Conservation (phyloP, 306 rosid genomes). For the Datisca glomerata region DNA sequence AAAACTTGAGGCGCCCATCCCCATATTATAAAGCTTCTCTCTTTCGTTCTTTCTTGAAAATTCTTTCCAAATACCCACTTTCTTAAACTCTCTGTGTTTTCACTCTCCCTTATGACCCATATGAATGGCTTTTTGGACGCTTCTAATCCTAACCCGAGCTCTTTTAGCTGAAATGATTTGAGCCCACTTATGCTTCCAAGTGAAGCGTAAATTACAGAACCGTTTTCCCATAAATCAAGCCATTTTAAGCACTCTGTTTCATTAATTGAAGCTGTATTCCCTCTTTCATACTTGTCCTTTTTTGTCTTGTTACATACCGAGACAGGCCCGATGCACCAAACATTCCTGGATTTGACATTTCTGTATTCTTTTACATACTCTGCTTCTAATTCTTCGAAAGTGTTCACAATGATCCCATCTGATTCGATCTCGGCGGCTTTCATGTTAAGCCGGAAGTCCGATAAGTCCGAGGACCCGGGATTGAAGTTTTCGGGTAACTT, state of each 20-base stretch:
- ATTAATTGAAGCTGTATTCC: conserved; percentile 23
- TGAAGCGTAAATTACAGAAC: conserved; percentile 42
- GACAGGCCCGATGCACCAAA: conserved; percentile 33
- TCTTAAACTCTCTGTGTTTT: conserved; percentile 18
- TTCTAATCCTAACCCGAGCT: conserved; percentile 50
- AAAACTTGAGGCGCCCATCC: conserved; percentile 75
- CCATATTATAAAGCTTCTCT: conserved; percentile 32
- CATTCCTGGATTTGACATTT: conserved; percentile 7
- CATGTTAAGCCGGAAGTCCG: not conserved
- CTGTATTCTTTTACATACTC: conserved; percentile 10
- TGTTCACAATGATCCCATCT: conserved; percentile 18
- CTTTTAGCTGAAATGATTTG: conserved; percentile 23
- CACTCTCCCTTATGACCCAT: conserved; percentile 46
- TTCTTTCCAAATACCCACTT: conserved; percentile 29
- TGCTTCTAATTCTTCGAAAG: conserved; percentile 18
- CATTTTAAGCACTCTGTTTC: conserved; percentile 32
- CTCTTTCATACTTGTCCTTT: conserved; percentile 44
- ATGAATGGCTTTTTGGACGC: conserved; percentile 42
- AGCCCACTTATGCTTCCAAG: conserved; percentile 53
- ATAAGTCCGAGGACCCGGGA: not conserved
- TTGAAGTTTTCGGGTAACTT: conserved; percentile 8
- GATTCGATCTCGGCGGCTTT: conserved; percentile 11
- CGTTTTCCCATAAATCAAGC: conserved; percentile 26
- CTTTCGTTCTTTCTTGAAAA: conserved; percentile 34
- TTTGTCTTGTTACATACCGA: conserved; percentile 26